These are phyloP conservation scores for Pholiota conissans DNA, from an alignment of 768 basidiomycete genomes.

Conservation along the genomic window DNA sequence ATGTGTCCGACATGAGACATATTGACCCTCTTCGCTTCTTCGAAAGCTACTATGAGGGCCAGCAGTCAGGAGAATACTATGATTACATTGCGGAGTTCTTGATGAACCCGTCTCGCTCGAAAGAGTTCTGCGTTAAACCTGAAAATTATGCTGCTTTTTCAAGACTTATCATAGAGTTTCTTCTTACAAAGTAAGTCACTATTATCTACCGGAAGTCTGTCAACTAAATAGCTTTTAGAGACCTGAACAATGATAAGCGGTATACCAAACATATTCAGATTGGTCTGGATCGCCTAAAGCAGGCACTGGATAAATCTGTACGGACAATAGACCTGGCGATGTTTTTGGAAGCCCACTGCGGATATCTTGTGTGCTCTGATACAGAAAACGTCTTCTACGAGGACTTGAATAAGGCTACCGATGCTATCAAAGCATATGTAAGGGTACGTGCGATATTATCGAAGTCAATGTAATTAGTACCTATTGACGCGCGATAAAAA, in stretches of 20 bases:
- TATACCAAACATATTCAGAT: not conserved
- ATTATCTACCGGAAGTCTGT: not conserved
- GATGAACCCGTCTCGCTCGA: not conserved
- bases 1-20: conserved; percentile 3
- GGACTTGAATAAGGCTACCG: not conserved
- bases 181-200: conserved; percentile 1
- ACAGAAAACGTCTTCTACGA: not conserved
- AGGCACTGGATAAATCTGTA: not conserved
- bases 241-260: not conserved
- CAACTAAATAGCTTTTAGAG: not conserved
- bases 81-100: conserved; percentile 2
- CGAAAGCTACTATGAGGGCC: not conserved
- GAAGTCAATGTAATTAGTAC: too few species aligned
- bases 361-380: not conserved
- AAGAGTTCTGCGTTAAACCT: conserved; percentile 2
- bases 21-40: conserved; percentile 5
- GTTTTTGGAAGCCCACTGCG: not conserved
- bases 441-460: not conserved
- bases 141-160: not conserved
- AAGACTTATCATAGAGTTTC: not conserved
- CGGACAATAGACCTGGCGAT: not conserved
- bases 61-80: not conserved
- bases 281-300: not conserved
- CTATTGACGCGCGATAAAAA: too few species aligned
- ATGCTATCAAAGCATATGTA: not conserved